These are phyloP conservation scores for Erodium texanum DNA, from an alignment of 441 rosid species.

Conservation along the genomic window DNA sequence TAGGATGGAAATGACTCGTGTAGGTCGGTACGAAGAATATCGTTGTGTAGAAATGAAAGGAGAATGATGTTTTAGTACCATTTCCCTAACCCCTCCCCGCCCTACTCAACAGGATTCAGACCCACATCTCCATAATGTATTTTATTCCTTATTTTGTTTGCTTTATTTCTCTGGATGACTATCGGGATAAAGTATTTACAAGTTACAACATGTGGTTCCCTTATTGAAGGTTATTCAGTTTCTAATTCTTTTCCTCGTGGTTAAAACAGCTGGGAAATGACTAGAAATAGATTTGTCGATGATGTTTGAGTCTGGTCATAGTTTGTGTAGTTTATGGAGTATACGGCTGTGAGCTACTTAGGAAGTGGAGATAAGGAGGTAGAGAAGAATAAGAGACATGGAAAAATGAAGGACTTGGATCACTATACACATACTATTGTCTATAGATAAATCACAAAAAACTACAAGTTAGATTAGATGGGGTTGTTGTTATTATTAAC, in stretches of 20 bases:
- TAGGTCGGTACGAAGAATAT: background rate
- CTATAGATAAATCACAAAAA: no score
- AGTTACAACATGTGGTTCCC: background rate
- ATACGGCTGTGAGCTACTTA: background rate
- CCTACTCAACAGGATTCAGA: no score
- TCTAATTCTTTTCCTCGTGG: background rate
- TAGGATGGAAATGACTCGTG: background rate
- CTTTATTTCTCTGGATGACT: background rate
- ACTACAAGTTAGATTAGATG: no score
- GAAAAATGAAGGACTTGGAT: no score
- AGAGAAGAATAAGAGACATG: background rate
- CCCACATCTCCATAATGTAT: no score
- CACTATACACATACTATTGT: no score
- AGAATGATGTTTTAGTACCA: background rate
- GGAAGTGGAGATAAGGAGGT: background rate
- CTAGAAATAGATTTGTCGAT: background rate
- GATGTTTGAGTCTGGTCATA: background rate
- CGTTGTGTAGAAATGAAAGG: background rate
- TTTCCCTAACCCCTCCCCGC: no score
- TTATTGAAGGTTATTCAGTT: background rate
- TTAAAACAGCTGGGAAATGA: background rate
- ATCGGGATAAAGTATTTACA: background rate
- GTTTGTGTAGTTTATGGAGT: background rate
- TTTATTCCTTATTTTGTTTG: background rate
- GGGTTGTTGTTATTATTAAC: no score